A percentile compares a stretch with the other conserved stretches of the same genome.
phyloP scores from a whole-genome alignment of 176 grass and related monocot genomes.

The Triticum turgidum region DNA sequence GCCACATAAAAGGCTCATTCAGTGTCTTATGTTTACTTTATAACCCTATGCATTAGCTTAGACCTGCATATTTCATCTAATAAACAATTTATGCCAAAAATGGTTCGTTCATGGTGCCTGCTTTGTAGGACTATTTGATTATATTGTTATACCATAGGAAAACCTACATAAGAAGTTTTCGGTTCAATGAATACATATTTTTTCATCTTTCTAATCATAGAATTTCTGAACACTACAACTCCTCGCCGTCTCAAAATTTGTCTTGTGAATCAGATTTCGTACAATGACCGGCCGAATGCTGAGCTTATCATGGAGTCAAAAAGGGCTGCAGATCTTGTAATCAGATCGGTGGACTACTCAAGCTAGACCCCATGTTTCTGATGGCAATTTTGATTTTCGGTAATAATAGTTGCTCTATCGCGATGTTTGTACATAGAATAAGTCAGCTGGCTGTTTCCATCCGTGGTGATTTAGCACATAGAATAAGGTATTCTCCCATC shows the following conservation, averaged over 20 bases:
- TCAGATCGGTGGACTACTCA: constrained; percentile 66
- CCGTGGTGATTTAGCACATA: constrained; percentile 1
- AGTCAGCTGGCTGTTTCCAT: not conserved
- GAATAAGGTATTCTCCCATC: constrained; percentile 20
- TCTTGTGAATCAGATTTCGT: constrained; percentile 59
- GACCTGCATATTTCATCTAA: not conserved
- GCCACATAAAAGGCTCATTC: constrained; percentile 11
- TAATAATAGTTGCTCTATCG: constrained; percentile 3
- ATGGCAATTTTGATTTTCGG: not conserved
- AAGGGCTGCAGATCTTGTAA: constrained; percentile 76
- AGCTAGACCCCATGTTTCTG: constrained; percentile 7
- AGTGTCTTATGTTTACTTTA: not conserved
- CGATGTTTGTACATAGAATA: constrained; percentile 26
- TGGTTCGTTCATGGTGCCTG: not conserved
- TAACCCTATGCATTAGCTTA: not conserved
- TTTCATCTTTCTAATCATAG: not conserved
- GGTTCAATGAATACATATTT: not conserved
- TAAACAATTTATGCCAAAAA: constrained; percentile 1
- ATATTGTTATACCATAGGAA: not conserved
- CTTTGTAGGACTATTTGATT: not conserved
- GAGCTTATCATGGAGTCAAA: constrained; percentile 78
- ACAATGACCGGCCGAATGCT: constrained; percentile 89
- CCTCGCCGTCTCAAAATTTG: not conserved
- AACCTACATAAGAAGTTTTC: not conserved
- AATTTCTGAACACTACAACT: not conserved